Evolutionary conservation across 1,139 yeast species (phyloP), one percentile per base, ranked within the genome.

Genomic region (Saccharomyces hybrid): DNA sequence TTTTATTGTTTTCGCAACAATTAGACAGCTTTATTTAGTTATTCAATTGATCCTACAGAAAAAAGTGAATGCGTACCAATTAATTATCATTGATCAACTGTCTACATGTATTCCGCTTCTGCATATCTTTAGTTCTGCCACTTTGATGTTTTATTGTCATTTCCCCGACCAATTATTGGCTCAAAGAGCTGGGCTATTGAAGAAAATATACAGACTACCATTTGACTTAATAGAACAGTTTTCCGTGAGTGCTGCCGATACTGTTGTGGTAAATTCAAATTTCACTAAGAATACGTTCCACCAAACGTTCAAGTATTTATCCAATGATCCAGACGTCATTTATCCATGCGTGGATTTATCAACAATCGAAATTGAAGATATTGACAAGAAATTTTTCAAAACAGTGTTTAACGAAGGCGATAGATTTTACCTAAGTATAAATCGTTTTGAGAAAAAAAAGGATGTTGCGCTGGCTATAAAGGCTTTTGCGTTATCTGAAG

Each of bases 141-240:
- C 53, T 54, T 77, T 88, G 4, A 70, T 93, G 52, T 93, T 93
- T 68, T 93, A 93, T 70, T 91, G 99, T 64, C 99, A 93, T 72
- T 93, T 93, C 70, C 99, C 99, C 0, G 99, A 93, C 70, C 88
- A 88, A 66, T 74, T 86, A 50, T 73, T 93, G 52, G 84, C 97
- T 0, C 75, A 76, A 27, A 83, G 85, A 51, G 73, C 77, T 1
- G 76, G 85, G 3, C 50, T 78, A 1, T 44, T 86, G 13, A 86
- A 89, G 62, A 74, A 73, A 56, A 54, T 87, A 0, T 93, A 93
- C 70, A 76, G 99, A 58, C 56, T 79, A 4, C 95, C 97, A 0
- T 93, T 93, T 70, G 96, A 93, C 70, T 64, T 74, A 50, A 72
- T 87, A 26, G 99, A 93, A 71, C 90, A 88, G 61, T 77, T 87